Conservation (phyloP, 257 asterid genomes). For the Petrea volubilis region DNA sequence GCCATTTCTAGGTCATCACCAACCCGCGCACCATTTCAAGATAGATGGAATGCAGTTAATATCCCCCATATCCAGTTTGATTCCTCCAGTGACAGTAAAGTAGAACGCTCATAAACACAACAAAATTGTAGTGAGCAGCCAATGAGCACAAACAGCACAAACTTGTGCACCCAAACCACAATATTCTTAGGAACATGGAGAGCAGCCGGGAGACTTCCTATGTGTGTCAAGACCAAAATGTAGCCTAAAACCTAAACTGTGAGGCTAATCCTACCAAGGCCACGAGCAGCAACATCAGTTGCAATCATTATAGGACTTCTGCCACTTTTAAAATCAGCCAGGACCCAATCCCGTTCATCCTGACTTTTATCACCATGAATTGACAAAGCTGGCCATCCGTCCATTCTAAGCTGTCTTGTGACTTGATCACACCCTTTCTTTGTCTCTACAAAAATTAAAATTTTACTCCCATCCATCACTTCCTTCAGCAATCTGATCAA, state of each 20-base stretch:
- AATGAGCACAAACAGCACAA: conserved; percentile 29
- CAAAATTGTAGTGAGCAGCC: conserved; percentile 12
- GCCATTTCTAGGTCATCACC: conserved; percentile 18
- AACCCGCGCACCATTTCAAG: conserved; percentile 14
- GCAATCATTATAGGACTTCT: conserved; percentile 91
- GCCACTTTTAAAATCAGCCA: conserved; percentile 87
- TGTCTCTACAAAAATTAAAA: conserved; percentile 83
- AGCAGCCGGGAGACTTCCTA: conserved; percentile 88
- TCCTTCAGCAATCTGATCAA: conserved; percentile 74
- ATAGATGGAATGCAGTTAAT: conserved; percentile 1
- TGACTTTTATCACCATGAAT: conserved; percentile 93
- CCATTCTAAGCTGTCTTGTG: conserved; percentile 83
- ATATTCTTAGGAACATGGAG: conserved; percentile 59
- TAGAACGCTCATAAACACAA: conserved; percentile 4
- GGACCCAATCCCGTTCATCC: conserved; percentile 95
- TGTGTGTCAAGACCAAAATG: conserved; percentile 36
- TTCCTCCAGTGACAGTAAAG: conserved; percentile 19
- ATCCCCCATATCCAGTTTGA: conserved; percentile 21
- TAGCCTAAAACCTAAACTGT: conserved; percentile 59
- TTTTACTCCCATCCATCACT: conserved; percentile 81
- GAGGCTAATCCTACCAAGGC: conserved; percentile 93
- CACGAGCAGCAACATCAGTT: conserved; percentile 99
- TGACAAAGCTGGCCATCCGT: conserved; percentile 96
- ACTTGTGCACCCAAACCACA: conserved; percentile 82
- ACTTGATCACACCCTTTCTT: conserved; percentile 95